Base-by-base conservation (phyloP, 2,329 filamentous ascomycete genomes). In the Fragosphaeria purpurea region DNA sequence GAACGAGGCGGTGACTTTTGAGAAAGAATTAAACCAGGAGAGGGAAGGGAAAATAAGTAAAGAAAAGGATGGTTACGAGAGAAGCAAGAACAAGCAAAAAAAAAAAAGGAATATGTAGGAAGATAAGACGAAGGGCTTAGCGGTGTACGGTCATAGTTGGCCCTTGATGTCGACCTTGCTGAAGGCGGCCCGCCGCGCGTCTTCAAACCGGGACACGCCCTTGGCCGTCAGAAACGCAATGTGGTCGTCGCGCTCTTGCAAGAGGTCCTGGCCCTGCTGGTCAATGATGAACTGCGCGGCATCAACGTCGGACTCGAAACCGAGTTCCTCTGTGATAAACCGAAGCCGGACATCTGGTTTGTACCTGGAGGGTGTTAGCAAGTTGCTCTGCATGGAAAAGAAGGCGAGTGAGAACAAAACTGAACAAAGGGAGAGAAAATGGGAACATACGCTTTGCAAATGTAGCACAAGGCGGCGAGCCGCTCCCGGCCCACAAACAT, bases 401-500 rank as follows among this genome's bases (percentile, higher is more conserved):
- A 37, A 13, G 32, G 32, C 8, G 13, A 37, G n/a, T 37, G 35
- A 11, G 35, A 37, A 11, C 7, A 11, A 11, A 11, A 11, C 35
- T 37, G 35, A 7, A 37, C 35, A 11, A 12, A 2, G 12, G 30
- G 3, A 22, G 34, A 41, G 31, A 22, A 11, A 0, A 39, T 13
- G 39, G 53, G 11, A n/a, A 81, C 91, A 74, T 73, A 98, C 93
- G 87, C 83, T 87, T 80, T 94, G 79, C 89, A 95, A 60, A 98
- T 93, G 66, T 85, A 88, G 66, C 88, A 85, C 64, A 98, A 72
- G 58, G 93, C 93, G 63, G 85, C 83, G 58, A 98, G 80, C 61
- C 93, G 87, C 73, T 98, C 91, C 64, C 93, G 84, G 62, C 83
- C 83, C 66, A 97, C 86, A 73, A 98, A 97, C 88, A 95, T 96